Percentiles rank a stretch among this genome's conserved stretches.
Conservation (phyloP, 306 rosid genomes). For the Arachis stenosperma region DNA sequence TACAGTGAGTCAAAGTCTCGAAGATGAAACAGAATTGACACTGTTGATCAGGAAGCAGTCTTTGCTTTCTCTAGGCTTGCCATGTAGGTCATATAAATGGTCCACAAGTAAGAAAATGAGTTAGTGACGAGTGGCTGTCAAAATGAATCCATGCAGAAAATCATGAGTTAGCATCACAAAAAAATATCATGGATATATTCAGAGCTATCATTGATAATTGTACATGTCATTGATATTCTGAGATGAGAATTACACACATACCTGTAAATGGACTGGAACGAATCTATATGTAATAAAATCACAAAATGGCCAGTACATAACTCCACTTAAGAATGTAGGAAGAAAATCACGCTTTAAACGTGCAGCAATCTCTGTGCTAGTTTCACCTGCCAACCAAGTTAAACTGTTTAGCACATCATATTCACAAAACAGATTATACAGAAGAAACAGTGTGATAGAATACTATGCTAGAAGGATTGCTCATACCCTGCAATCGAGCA, state of each 20-base stretch:
- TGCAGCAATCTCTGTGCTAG: constrained; percentile 57
- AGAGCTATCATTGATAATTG: constrained; percentile 6
- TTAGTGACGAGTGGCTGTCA: constrained; percentile 92
- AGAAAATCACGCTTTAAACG: constrained; percentile 80
- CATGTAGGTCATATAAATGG: constrained; percentile 90
- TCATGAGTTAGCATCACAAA: constrained; percentile 27
- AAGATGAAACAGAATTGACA: constrained; percentile 30
- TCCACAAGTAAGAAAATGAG: constrained; percentile 92
- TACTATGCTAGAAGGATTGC: constrained; percentile 17
- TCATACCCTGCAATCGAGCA: constrained; percentile 78
- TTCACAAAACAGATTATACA: neutral
- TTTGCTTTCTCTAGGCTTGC: constrained; percentile 77
- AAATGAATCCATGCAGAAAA: constrained; percentile 39
- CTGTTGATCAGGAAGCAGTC: constrained; percentile 39
- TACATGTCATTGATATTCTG: constrained; percentile 18
- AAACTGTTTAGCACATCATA: constrained; percentile 24
- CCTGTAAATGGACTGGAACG: constrained; percentile 94
- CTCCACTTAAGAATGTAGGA: constrained; percentile 72
- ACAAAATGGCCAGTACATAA: constrained; percentile 90
- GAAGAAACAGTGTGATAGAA: neutral
- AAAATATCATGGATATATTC: neutral
- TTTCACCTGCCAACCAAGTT: constrained; percentile 73
- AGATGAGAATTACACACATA: constrained; percentile 33
- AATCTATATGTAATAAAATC: constrained; percentile 90
- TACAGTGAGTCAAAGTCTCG: constrained; percentile 18